phyloP scores from a whole-genome alignment of 2,329 filamentous ascomycete species.

The Ascochyta clinopodiicola region DNA sequence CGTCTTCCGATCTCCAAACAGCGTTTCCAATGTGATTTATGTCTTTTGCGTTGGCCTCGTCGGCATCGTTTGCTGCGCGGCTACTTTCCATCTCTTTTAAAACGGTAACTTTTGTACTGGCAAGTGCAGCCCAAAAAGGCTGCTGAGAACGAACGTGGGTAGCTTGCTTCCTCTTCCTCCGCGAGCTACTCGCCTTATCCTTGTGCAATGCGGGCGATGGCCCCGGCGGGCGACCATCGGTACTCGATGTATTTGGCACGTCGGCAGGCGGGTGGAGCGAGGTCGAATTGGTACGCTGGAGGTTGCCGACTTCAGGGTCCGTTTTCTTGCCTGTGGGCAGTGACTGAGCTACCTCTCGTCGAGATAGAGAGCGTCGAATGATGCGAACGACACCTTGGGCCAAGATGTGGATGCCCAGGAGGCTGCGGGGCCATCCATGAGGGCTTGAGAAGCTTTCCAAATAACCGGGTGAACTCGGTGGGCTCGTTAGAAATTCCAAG shows the following conservation, averaged over 20 bases:
- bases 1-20: constrained; percentile 71
- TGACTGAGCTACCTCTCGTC: constrained; percentile 42
- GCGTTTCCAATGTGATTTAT: constrained; percentile 79
- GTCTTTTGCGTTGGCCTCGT: constrained; percentile 76
- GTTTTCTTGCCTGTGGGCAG: constrained; percentile 48
- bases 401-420: constrained; percentile 76
- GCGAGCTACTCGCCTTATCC: constrained; percentile 70
- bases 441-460: constrained; percentile 51
- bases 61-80: constrained; percentile 74
- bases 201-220: constrained; percentile 60
- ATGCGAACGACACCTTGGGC: constrained; percentile 75
- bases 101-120: constrained; percentile 95
- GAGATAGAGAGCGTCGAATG: constrained; percentile 60
- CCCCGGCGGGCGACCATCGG: constrained; percentile 58
- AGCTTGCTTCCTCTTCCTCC: constrained; percentile 89
- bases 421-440: constrained; percentile 71
- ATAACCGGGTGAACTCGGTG: constrained; percentile 43
- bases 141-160: constrained; percentile 89
- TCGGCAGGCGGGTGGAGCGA: constrained; percentile 58
- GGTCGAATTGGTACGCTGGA: constrained; percentile 43
- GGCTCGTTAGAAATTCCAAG: constrained; percentile 49
- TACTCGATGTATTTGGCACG: constrained; percentile 51
- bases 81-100: constrained; percentile 81
- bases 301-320: constrained; percentile 67
- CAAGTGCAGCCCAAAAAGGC: constrained; percentile 91